A percentile compares a stretch with the other conserved stretches of the same genome.
These are phyloP conservation scores for Dichotomopilus funicola DNA, from an alignment of 2,329 filamentous ascomycete genomes.

Conservation along the genomic window DNA sequence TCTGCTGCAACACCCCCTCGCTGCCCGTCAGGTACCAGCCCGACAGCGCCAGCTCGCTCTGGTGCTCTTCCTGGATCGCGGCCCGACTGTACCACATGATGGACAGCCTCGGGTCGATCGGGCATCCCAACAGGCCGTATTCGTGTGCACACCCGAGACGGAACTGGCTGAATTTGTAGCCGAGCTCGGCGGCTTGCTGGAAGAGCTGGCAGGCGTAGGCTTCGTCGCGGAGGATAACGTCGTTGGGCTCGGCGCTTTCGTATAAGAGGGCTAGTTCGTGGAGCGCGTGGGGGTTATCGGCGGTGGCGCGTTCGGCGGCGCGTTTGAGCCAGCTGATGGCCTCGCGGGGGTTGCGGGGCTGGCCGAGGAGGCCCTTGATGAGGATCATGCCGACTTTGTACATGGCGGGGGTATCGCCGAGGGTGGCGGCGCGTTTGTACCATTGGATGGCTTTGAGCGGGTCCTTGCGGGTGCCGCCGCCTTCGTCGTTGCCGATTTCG, in stretches of 20 bases:
- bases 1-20: constrained; percentile 81
- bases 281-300: constrained; percentile 87
- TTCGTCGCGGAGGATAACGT: constrained; percentile 74
- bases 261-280: constrained; percentile 74
- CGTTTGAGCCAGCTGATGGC: constrained; percentile 89
- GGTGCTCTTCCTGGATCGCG: constrained; percentile 88
- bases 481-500: constrained; percentile 90
- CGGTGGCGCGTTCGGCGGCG: constrained; percentile 79
- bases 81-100: constrained; percentile 94
- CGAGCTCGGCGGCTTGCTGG: constrained; percentile 75
- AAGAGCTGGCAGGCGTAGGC: constrained; percentile 75
- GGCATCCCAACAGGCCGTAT: constrained; percentile 76
- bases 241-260: constrained; percentile 58
- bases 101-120: constrained; percentile 73
- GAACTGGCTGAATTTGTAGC: constrained; percentile 94
- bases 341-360: constrained; percentile 74
- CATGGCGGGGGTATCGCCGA: constrained; percentile 91
- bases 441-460: constrained; percentile 93
- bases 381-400: constrained; percentile 98
- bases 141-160: constrained; percentile 83
- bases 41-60: constrained; percentile 75
- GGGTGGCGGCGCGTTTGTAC: constrained; percentile 87
- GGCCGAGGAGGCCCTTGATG: constrained; percentile 87
- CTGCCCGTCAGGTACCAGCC: constrained; percentile 95
- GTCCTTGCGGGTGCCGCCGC: constrained; percentile 85